A percentile compares a stretch with the other conserved stretches of the same genome.
Conservation (phyloP, 2,329 filamentous ascomycete genomes). For the Xylaria sp. region DNA sequence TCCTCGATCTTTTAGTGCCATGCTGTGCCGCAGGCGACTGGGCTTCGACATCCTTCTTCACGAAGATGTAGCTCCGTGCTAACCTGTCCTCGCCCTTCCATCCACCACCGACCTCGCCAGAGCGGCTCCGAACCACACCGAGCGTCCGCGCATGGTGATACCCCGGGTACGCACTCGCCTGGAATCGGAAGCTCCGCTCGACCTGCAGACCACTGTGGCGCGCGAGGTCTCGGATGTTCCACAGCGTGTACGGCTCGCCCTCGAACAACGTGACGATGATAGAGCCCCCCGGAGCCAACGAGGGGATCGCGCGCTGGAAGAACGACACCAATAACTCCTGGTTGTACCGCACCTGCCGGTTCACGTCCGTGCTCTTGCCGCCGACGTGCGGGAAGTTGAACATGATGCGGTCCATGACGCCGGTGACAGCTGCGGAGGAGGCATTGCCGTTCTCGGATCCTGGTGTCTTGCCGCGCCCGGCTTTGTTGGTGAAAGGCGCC, state of each 20-base stretch:
- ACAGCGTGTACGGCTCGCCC: conserved; percentile 91
- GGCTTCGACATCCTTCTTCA: conserved; percentile 64
- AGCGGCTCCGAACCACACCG: conserved; percentile 67
- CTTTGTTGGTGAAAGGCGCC: conserved; percentile 58
- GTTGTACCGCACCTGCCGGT: conserved; percentile 92
- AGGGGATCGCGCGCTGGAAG: conserved; percentile 65
- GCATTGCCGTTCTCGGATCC: conserved; percentile 1
- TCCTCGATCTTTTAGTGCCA: conserved; percentile 48
- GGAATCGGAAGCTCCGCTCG: conserved; percentile 75
- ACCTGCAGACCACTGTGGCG: conserved; percentile 79
- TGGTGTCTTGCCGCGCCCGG: conserved; percentile 29
- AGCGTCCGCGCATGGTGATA: conserved; percentile 80
- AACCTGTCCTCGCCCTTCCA: conserved; percentile 65
- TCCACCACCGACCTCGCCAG: conserved; percentile 56
- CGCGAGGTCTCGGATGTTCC: conserved; percentile 91
- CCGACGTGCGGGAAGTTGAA: conserved; percentile 99
- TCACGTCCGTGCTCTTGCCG: conserved; percentile 90
- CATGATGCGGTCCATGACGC: conserved; percentile 77
- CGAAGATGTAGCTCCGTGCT: conserved; percentile 70
- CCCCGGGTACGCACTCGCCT: conserved; percentile 73
- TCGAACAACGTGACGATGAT: conserved; percentile 92
- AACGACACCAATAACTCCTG: conserved; percentile 80
- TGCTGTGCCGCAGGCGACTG: conserved; percentile 34
- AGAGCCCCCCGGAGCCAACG: conserved; percentile 65
- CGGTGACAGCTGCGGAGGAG: conserved; percentile 25